Evolutionary conservation across 768 basidiomycete genomes (phyloP), one percentile per base, ranked within the genome.

Genomic region (Suillus paluster): DNA sequence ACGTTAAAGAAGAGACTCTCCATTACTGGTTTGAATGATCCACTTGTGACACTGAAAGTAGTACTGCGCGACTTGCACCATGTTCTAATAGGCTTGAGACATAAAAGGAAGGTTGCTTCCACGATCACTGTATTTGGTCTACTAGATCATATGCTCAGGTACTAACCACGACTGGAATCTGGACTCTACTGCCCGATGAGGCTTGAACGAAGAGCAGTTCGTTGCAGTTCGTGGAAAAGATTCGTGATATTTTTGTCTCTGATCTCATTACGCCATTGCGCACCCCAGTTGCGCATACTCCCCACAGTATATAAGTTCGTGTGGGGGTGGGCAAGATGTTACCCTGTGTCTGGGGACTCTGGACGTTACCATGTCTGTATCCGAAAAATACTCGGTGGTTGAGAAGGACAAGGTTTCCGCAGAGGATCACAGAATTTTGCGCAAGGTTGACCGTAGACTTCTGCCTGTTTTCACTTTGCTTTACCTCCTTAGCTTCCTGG

Each of bases 1-100:
- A 95, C 94, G 78, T 95, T 95, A 82, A 93, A 95, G 74, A 95
- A 85, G 61, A 95, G 79, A 60, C 90, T 93, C 80, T 95, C 93
- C 94, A 95, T 95, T 67, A 50, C 45, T 61, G 38, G 36, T 55
- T 44, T 44, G 42, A 25, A 55, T 25, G 39, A 38, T 17, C 48
- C 10, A 30, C 49, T 38, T 11, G 54, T 11, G 36, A 25, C 17
- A 25, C 38, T 30, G 30, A 30, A n/a, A n/a, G n/a, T 23, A n/a
- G 42, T 46, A 27, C 49, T 50, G 49, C 49, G 49, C 49, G 49
- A 50, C 27, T 30, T 50, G 30, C 30, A 30, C 30, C 30, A 30
- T 30, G 30, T 30, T 30, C 30, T 3, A 30, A 3, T 3, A 30
- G 38, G 38, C 27, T 30, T 30, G 19, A n/a, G 11, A 50, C 55